These are phyloP conservation scores for Cardamine chenopodiifolia DNA, from an alignment of 345 rosid genomes.

Conservation along the genomic window DNA sequence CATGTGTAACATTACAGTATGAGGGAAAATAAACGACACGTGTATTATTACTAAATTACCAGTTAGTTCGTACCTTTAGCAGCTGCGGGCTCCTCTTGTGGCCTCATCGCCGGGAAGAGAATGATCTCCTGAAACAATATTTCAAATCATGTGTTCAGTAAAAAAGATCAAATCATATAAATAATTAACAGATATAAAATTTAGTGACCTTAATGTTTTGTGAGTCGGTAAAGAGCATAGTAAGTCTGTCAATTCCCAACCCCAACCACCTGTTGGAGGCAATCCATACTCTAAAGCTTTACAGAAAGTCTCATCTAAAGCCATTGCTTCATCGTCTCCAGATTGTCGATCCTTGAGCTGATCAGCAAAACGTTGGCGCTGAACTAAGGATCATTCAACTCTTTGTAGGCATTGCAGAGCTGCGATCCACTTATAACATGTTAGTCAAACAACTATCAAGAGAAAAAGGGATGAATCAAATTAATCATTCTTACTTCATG, in stretches of 20 bases:
- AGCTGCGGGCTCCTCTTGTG: too few relatives aligned
- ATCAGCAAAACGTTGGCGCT: slow-evolving; percentile 76
- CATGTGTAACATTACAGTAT: too few relatives aligned
- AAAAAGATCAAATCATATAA: too few relatives aligned
- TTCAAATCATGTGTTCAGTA: too few relatives aligned
- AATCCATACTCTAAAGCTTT: slow-evolving; percentile 78
- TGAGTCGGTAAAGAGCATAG: slow-evolving; percentile 82
- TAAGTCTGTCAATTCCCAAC: slow-evolving; percentile 78
- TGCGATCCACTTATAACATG: slow-evolving; percentile 24
- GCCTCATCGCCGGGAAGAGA: too few relatives aligned
- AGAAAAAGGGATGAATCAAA: background rate
- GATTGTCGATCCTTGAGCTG: slow-evolving; percentile 88
- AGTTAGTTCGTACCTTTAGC: too few relatives aligned
- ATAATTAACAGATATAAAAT: too few relatives aligned
- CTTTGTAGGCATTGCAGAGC: slow-evolving; percentile 90
- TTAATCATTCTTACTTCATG: slow-evolving; percentile 56
- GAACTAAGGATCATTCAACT: slow-evolving; percentile 87
- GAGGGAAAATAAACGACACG: too few relatives aligned
- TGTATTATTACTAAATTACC: too few relatives aligned
- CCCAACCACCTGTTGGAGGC: slow-evolving; percentile 95
- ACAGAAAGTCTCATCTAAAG: slow-evolving; percentile 80
- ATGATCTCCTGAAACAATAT: too few relatives aligned
- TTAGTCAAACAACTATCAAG: background rate
- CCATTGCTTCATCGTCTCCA: slow-evolving; percentile 96
- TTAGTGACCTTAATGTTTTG: slow-evolving; percentile 82